A percentile compares a stretch with the other conserved stretches of the same genome.
phyloP scores from a whole-genome alignment of 768 basidiomycete species.

The Epithele typhae region DNA sequence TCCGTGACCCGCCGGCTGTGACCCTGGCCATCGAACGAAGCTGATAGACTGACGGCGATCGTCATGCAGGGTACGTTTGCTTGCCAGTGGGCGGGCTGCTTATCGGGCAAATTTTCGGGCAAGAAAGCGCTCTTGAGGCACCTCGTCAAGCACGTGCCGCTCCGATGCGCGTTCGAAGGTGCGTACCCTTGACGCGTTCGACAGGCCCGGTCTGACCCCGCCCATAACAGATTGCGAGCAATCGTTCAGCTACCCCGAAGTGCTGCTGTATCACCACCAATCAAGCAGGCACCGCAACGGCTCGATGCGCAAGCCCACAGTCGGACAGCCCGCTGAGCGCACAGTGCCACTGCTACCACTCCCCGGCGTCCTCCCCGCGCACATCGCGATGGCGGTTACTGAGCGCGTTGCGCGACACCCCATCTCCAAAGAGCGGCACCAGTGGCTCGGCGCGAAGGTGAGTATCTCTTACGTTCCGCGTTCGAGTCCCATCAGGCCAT shows the following conservation, averaged over 20 bases:
- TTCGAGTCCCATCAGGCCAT: too few species aligned
- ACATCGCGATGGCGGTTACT: constrained; percentile 45
- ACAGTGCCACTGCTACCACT: constrained; percentile 31
- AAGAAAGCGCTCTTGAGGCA: constrained; percentile 40
- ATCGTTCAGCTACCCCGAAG: constrained; percentile 40
- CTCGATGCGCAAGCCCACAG: too few species aligned
- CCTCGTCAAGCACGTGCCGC: constrained; percentile 48
- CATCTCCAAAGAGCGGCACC: constrained; percentile 51
- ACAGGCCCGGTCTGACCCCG: not conserved
- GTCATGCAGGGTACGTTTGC: constrained; percentile 31
- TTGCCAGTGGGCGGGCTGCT: constrained; percentile 57
- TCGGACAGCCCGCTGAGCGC: constrained; percentile 26
- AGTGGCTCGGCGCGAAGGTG: constrained; percentile 51
- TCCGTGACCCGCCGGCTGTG: too few species aligned
- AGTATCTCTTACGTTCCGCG: too few species aligned
- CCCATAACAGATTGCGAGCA: constrained; percentile 48
- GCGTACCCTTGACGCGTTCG: constrained; percentile 5
- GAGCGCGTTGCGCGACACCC: constrained; percentile 37
- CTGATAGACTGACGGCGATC: constrained; percentile 6
- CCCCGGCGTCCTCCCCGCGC: constrained; percentile 45
- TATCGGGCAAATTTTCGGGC: constrained; percentile 34
- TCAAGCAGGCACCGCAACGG: constrained; percentile 29
- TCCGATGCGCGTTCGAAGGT: constrained; percentile 54
- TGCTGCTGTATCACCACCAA: constrained; percentile 48
- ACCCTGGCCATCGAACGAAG: too few species aligned